Evolutionary conservation across 1,139 yeast species (phyloP), one percentile per base, ranked within the genome.

Genomic region (Dujonia santamariae): DNA sequence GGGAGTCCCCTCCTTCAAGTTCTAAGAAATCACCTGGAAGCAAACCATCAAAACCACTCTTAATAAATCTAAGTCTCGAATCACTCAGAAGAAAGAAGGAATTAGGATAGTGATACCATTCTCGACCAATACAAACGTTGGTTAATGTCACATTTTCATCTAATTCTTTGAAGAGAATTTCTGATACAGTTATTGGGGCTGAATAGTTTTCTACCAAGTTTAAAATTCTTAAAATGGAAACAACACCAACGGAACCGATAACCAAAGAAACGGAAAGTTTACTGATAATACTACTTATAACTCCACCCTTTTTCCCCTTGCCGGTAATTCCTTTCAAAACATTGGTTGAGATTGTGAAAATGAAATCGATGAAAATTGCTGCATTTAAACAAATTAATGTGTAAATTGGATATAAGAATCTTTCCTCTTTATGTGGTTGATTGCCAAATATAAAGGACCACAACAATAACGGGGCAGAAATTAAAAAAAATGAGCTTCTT

Each of bases 371-470:
- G 0, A 78, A 59, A 2, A 85, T 51, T 0, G 94, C 77, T 3
- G 87, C 90, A 38, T 79, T 71, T 18, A 84, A 50, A 6, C 76
- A 59, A 20, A 90, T 67, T 30, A 84, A 65, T 4, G 90, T 82
- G 53, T 90, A 90, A 0, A 85, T 69, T 7, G 96, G 96, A 48
- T 87, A 92, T 47, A 90, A 59, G 53, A 90, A 92, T 40, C 97
- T 67, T 54, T 90, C 97, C 54, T 90, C 97, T 54, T 92, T 92
- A 54, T 90, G 97, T 2, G 96, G 94, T 49, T 88, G 97, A 6
- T 60, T 44, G 37, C 72, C 67, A 52, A 90, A 86, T 3, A 88
- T 69, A 0, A 56, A 59, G 18, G 73, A 53, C 97, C 97, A 90
- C 0, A 84, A 33, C 3, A 72, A 37, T 21, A 85, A 52, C 1